Base-by-base conservation (phyloP, 1,284 basidiomycete species). In the Ganoderma sinense region DNA sequence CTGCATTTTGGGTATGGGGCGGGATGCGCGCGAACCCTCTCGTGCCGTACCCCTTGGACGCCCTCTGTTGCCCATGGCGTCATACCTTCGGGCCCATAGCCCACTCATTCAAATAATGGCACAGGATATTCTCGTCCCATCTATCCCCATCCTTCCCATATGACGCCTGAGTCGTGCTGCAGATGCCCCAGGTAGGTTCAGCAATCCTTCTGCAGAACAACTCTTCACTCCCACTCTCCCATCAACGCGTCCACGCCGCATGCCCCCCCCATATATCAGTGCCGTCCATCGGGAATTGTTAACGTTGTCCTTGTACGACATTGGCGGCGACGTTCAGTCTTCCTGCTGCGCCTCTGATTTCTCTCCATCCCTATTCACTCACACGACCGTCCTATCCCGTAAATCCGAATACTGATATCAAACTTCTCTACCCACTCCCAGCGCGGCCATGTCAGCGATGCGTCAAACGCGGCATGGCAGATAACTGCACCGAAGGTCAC, bases 361-460 rank as follows among this genome's bases (percentile, higher is more conserved):
- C 31, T 53, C 11, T 39, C 20, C 59, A 23, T 48, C 53, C 40
- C 20, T 26, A 41, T 39, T 48, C 11, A 45, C 39, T 67, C 58
- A 43, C 45, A 51, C 64, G 66, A 70, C 65, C 58, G 48, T 65
- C 23, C 14, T 43, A 14, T 13, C 5, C 59, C 18, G 63, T 70
- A n/a, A 40, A 31, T 48, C 63, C 56, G 53, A 39, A 53, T 51
- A 60, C 61, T 72, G 70, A 75, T 62, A 67, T 61, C 56, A 64
- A 26, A 43, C 59, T 31, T 58, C 45, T 64, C 26, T 79, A 23
- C 59, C 39, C 59, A 26, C 39, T 41, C 13, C 33, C 36, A 98
- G 96, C 94, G 69, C 93, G 97, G 67, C 97, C 97, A 33, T 99
- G 97, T 83, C 93, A 94, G 75, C 90, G 97, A 61, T 99, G 97